Conservation (phyloP, 164 flowering plant species). For the Tinospora cordifolia region DNA sequence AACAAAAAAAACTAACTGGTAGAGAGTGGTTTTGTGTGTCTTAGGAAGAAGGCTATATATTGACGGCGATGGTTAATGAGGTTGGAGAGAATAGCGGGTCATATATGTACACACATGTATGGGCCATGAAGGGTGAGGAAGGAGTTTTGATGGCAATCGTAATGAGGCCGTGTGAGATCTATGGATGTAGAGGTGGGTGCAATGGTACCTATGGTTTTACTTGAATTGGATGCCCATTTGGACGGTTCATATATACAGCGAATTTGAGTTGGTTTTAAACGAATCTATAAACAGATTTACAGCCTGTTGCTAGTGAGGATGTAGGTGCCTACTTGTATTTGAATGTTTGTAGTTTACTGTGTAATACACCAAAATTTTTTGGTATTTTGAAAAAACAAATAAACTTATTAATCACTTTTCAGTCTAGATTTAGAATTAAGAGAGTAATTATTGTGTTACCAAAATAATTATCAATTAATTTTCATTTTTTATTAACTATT, state of each 20-base stretch:
- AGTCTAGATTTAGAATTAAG: too few species aligned
- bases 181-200: neutral
- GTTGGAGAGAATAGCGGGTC: constrained; percentile 5
- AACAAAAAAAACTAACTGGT: neutral
- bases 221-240: neutral
- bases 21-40: neutral
- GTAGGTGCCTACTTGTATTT: too few species aligned
- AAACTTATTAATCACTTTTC: too few species aligned
- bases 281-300: too few species aligned
- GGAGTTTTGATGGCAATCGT: constrained; percentile 1
- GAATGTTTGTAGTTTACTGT: too few species aligned
- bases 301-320: too few species aligned
- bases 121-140: neutral
- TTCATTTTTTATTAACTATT: too few species aligned
- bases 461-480: too few species aligned
- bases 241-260: neutral
- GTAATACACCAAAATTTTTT: too few species aligned
- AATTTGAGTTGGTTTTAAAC: too few species aligned
- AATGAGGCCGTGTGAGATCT: neutral
- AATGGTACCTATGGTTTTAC: neutral
- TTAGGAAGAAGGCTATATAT: neutral
- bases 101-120: neutral
- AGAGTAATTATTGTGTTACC: too few species aligned
- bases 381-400: too few species aligned
- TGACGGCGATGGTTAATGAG: neutral